Percentiles rank a stretch among this genome's conserved stretches.
Evolutionary conservation across 1,139 yeast genomes (phyloP).

Genomic region (Lodderomyces margitis): DNA sequence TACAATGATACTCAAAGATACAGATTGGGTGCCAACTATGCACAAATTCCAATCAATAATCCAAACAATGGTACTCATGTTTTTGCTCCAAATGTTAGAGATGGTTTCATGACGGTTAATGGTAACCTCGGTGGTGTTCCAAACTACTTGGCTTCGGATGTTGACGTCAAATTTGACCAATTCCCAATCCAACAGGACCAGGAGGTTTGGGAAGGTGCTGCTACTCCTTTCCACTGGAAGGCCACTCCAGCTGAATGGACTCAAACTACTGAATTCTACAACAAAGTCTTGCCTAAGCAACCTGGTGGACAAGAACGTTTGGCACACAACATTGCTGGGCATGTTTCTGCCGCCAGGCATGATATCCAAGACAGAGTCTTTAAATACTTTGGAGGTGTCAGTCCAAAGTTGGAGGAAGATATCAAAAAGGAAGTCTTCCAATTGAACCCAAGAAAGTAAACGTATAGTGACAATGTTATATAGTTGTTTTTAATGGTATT

Average conservation of each 20-base stretch:
- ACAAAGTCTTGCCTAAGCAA: slow-evolving; percentile 68
- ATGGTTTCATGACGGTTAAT: slow-evolving; percentile 81
- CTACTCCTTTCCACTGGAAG: slow-evolving; percentile 85
- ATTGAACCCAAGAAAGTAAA: slow-evolving; percentile 51
- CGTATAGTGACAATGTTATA: not conserved
- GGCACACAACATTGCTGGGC: slow-evolving; percentile 81
- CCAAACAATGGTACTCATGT: slow-evolving; percentile 43
- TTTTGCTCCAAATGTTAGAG: slow-evolving; percentile 70
- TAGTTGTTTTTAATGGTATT: not conserved
- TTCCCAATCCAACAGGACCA: slow-evolving; percentile 56
- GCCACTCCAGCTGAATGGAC: slow-evolving; percentile 67
- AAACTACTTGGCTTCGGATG: slow-evolving; percentile 64
- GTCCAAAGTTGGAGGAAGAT: slow-evolving; percentile 54
- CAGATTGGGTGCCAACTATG: slow-evolving; percentile 65
- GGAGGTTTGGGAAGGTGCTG: slow-evolving; percentile 88
- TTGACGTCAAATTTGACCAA: slow-evolving; percentile 53
- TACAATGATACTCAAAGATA: slow-evolving; percentile 79
- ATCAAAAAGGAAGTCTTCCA: slow-evolving; percentile 63
- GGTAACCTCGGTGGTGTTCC: slow-evolving; percentile 86
- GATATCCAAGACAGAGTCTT: slow-evolving; percentile 77
- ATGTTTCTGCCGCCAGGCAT: slow-evolving; percentile 67
- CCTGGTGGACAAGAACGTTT: slow-evolving; percentile 80
- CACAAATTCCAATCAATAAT: slow-evolving; percentile 73
- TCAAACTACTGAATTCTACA: slow-evolving; percentile 66
- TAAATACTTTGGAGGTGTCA: slow-evolving; percentile 73